Evolutionary conservation across 176 grass and related monocot genomes (phyloP), one percentile per base, ranked within the genome.

Genomic region (Avena insularis): DNA sequence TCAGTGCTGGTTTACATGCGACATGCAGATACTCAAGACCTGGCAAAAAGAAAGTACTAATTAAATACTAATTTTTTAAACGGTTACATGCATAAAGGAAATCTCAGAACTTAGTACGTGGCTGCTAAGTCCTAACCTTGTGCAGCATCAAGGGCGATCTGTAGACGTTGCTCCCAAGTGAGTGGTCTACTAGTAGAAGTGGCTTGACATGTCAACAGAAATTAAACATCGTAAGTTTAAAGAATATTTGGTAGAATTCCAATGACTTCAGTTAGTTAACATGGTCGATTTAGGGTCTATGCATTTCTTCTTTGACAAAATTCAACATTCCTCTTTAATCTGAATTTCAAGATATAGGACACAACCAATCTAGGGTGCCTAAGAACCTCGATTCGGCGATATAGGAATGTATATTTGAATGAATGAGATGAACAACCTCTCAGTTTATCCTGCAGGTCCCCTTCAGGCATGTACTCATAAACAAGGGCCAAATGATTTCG

Each of bases 21-120:
- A 35, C 46, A 12, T 89, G 87, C 58, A 92, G 38, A 69, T 92
- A 89, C 35, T 92, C 90, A 48, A 92, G 76, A 45, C 87, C 87
- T 92, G 73, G 5, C 19, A 12, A 40, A 69, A 12, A 50, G 2
- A 49, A 57, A 56, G 6, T 43, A 27, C 4, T 72, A 23, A 23
- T 23, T 23, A 33, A 4, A 50, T 75, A 64, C 61, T n/a, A 60
- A 0, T 60, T 1, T n/a, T 60, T 64, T 12, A 63, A 63, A 64
- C 10, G 79, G 10, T 21, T 48, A 21, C 38, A 27, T 1, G 13
- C 57, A 47, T 62, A 29, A 49, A 49, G 53, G 29, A 21, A 88
- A 60, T 84, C 4, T 79, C 38, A 88, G 16, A 33, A 48, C 83
- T 6, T 12, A 29, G 13, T 25, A 54, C 2, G 16, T 25, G 19